Base-by-base conservation (phyloP, 306 rosid genomes). In the Corylus americana region DNA sequence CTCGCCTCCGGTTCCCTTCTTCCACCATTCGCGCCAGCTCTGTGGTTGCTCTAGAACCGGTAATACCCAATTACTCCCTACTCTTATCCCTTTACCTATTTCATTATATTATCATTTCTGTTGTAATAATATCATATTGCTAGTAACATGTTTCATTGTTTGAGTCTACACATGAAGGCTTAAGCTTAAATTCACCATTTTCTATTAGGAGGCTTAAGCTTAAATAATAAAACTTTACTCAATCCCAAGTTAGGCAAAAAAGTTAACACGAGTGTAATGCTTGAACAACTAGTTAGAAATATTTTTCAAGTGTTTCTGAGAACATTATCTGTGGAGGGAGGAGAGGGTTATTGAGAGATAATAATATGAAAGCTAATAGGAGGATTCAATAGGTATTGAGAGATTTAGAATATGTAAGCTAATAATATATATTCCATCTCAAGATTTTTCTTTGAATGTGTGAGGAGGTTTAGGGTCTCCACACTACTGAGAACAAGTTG, bases 11-110 rank as follows among this genome's bases (percentile, higher is more conserved):
- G 14, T 55, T 35, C 78, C 8, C 67, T 67, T 27, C 57, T 73
- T 18, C 72, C 61, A 44, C 88, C 73, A 71, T 84, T 69, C 84
- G 85, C 11, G 92, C 94, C 5, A 89, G 78, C 84, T 77, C 93
- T 2, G 39, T 86, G 4, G 50, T 85, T 64, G 79, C 80, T 54
- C 58, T 78, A 2, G 86, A 88, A 2, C 78, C 86, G 88, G 98
- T 91, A 83, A 67, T 11, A 44, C 69, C 37, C 11, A 14, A 11
- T 76, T 11, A 13, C 45, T 16, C 74, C 70, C 8, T 13, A 14
- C 37, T 50, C 10, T 8, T 50, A 55, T 45, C 29, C 4, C 31
- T n/a, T 25, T 3, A 2, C 4, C 11, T 49, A 49, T 12, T 49
- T 49, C 53, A 12, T 49, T 49, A 12, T 49, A 49, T 49, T 11